phyloP scores from a whole-genome alignment of 2,329 filamentous ascomycete species.

The Botrytis hyacinthi region DNA sequence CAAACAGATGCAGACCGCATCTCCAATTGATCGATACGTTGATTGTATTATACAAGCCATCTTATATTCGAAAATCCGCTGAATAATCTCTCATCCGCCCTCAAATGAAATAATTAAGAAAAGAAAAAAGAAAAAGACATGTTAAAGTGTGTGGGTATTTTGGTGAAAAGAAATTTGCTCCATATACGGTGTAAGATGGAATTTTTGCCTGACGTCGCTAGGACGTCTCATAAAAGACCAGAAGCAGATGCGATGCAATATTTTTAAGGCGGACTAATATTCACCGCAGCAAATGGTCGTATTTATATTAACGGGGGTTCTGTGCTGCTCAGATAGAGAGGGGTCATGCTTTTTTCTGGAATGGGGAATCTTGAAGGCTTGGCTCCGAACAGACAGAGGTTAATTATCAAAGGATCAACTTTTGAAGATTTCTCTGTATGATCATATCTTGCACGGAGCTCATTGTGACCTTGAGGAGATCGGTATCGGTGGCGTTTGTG shows the following conservation, averaged over 20 bases:
- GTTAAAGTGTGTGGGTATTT: constrained; percentile 13
- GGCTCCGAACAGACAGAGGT: constrained; percentile 21
- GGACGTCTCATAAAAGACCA: constrained; percentile 8
- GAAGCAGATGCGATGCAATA: background rate
- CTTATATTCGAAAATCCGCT: background rate
- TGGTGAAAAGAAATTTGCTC: constrained; percentile 10
- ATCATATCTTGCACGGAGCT: constrained; percentile 84
- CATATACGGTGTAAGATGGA: constrained; percentile 6
- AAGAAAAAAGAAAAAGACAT: background rate
- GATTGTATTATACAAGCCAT: constrained; percentile 17
- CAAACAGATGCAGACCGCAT: background rate
- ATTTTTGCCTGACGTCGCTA: background rate
- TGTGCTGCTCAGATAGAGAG: constrained; percentile 15
- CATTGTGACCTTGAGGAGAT: constrained; percentile 83
- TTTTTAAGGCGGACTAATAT: background rate
- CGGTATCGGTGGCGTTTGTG: constrained; percentile 63
- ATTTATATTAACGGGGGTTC: constrained; percentile 9
- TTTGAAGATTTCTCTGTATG: constrained; percentile 78
- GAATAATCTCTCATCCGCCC: background rate
- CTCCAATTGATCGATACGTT: constrained; percentile 5
- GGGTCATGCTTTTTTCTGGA: constrained; percentile 2
- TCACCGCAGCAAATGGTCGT: constrained; percentile 6
- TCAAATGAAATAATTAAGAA: background rate
- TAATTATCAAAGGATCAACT: constrained; percentile 63
- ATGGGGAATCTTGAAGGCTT: constrained; percentile 11